Evolutionary conservation across 1,139 yeast species (phyloP), one percentile per base, ranked within the genome.

Genomic region (Yamadazyma sp.): DNA sequence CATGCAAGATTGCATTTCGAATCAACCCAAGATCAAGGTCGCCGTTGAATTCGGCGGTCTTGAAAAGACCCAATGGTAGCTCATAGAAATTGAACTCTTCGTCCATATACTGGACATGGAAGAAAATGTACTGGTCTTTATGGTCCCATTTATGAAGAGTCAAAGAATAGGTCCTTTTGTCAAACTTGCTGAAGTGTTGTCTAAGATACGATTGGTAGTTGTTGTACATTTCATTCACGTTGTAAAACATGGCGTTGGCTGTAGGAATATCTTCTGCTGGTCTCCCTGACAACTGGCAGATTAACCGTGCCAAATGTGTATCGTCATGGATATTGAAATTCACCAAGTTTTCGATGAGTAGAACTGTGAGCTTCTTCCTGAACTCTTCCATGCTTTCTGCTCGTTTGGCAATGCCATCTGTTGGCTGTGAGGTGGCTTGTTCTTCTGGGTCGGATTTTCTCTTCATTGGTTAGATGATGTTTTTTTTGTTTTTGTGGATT

Each of bases 121-220:
- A 43, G 37, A 58, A 56, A 9, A 57, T 43, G 35, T 45, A 52
- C 6, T 53, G 50, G 10, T 48, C 39, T 4, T 40, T 34, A 17
- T 47, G 48, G n/a, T 45, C 40, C 61, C 61, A 58, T 29, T 53
- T 48, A 44, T 60, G 61, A 27, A 54, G 47, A 3, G 61, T 54
- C 9, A 61, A 32, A 2, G 56, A 46, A 11, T 58, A 44, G 20
- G 42, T 43, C n/a, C 46, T 31, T 17, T 46, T 42, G 11, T 40
- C 38, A 4, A 41, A 37, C 14, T 35, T 42, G n/a, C 34, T 33
- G 33, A 59, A 58, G 33, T 49, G 54, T 12, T 45, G 33, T n/a
- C 42, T 41, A 34, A 57, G 56, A 33, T 54, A 55, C 12, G 39
- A 46, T 33, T 55, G 56, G 40, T 49, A 58, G 26, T 47, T 51